These are phyloP conservation scores for Debaryomycetaceae sp. DNA, from an alignment of 1,139 yeast genomes.

Conservation along the genomic window DNA sequence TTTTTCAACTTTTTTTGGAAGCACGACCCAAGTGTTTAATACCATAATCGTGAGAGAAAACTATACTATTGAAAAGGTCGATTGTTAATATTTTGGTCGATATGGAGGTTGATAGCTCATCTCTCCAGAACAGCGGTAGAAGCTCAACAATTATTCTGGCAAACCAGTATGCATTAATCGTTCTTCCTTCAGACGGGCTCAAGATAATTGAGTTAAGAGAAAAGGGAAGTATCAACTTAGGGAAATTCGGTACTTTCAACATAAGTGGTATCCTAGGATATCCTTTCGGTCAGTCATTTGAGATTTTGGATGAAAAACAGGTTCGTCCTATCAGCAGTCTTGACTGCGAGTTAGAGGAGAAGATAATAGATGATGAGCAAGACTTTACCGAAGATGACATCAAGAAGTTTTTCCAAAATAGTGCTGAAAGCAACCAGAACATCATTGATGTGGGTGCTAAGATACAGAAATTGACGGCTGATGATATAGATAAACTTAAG, in stretches of 20 bases:
- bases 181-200: slow-evolving; percentile 77
- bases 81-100: too few species aligned
- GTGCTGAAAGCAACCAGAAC: slow-evolving; percentile 66
- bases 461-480: slow-evolving; percentile 69
- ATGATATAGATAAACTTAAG: slow-evolving; percentile 79
- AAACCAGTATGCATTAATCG: slow-evolving; percentile 60
- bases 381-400: slow-evolving; percentile 36
- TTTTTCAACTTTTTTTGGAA: slow-evolving; percentile 8
- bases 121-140: slow-evolving; percentile 4
- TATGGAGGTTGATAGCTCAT: neutral
- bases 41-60: too few species aligned
- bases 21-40: slow-evolving; percentile 7
- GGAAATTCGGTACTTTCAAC: slow-evolving; percentile 85
- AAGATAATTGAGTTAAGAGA: slow-evolving; percentile 65
- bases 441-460: slow-evolving; percentile 71
- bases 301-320: slow-evolving; percentile 59
- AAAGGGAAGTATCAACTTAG: slow-evolving; percentile 64
- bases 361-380: slow-evolving; percentile 18
- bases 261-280: slow-evolving; percentile 75
- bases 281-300: slow-evolving; percentile 88
- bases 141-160: slow-evolving; percentile 31
- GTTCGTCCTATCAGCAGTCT: slow-evolving; percentile 48
- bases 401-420: slow-evolving; percentile 39
- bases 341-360: slow-evolving; percentile 25
- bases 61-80: too few species aligned